These are phyloP conservation scores for Acidomyces sp. DNA, from an alignment of 495 filamentous ascomycete species.

Conservation along the genomic window DNA sequence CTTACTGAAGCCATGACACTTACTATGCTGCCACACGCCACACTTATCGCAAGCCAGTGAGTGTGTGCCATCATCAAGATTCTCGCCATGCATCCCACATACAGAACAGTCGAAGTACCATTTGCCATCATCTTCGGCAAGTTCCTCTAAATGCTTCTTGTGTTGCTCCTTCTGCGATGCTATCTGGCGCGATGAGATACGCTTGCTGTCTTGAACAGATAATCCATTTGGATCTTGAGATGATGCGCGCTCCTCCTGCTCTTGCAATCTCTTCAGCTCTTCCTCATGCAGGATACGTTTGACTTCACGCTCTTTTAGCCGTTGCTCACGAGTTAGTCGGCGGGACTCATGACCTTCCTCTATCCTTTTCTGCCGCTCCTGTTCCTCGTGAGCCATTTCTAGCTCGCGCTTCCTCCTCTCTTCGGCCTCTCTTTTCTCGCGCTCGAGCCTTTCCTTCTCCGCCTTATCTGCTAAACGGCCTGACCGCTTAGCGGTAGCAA, in stretches of 20 bases:
- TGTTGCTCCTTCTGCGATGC: slow-evolving; percentile 65
- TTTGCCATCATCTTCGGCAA: slow-evolving; percentile 59
- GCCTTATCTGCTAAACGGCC: slow-evolving; percentile 70
- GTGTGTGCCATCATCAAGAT: slow-evolving; percentile 79
- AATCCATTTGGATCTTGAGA: slow-evolving; percentile 36
- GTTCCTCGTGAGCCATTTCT: slow-evolving; percentile 49
- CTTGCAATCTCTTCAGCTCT: slow-evolving; percentile 63
- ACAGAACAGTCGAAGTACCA: slow-evolving; percentile 90
- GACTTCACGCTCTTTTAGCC: slow-evolving; percentile 67
- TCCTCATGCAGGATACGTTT: slow-evolving; percentile 72
- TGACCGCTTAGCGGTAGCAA: slow-evolving; percentile 88
- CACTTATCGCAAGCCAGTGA: slow-evolving; percentile 92
- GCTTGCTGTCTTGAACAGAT: slow-evolving; percentile 44
- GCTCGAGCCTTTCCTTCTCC: slow-evolving; percentile 62
- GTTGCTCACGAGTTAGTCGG: slow-evolving; percentile 71
- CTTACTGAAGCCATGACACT: slow-evolving; percentile 67
- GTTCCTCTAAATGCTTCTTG: slow-evolving; percentile 56
- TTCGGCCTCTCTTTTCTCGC: slow-evolving; percentile 57
- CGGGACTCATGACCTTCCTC: slow-evolving; percentile 68
- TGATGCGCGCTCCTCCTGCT: slow-evolving; percentile 24
- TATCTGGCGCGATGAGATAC: slow-evolving; percentile 65
- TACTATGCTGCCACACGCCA: slow-evolving; percentile 92
- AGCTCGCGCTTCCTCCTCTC: slow-evolving; percentile 54
- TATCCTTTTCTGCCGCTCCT: slow-evolving; percentile 52
- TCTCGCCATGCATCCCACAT: slow-evolving; percentile 77